Base-by-base conservation (phyloP, 768 basidiomycete genomes). In the Boletus tylopilopsis region DNA sequence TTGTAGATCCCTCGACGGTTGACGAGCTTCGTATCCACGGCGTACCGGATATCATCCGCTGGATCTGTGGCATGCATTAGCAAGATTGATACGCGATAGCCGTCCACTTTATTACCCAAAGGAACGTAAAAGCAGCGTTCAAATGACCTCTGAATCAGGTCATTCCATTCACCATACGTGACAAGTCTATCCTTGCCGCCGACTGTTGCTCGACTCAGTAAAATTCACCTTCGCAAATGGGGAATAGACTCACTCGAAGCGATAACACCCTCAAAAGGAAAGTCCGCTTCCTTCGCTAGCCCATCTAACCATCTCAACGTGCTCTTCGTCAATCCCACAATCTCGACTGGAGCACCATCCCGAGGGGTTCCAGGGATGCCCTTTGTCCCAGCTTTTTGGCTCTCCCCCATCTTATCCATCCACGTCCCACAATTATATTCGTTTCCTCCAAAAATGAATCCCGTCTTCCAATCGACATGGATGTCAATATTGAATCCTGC, bases 381-480 rank as follows among this genome's bases (percentile, higher is more conserved):
- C 69, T 94, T 96, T 45, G 87, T 97, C 2, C 93, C 91, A 5
- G 96, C 95, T 59, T 83, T 90, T 51, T 73, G 75, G 3, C 90
- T 93, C 64, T 95, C 93, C 37, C 96, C 96, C 92, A 94, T 94
- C 78, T 95, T 95, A 73, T 95, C 93, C 93, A 93, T 93, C 93
- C 93, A 95, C 1, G 93, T 94, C 11, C 93, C 93, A 64, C 93
- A 94, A 59, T 95, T 95, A 60, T 77, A 69, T 47, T 72, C 71
- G 66, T 84, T 98, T 8, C 96, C 96, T 23, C 96, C 96, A 51
- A 82, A 75, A 57, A 95, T 81, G 52, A 98, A 67, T 2, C 96
- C 96, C 1, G 91, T 97, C 57, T 78, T 75, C 96, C 96, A 99
- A 67, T 99, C 94, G n/a, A 97, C 94, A 22, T 81, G 70, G 55